phyloP scores from a whole-genome alignment of 2,329 filamentous ascomycete genomes.

The Fusarium tanahbumbuense region DNA sequence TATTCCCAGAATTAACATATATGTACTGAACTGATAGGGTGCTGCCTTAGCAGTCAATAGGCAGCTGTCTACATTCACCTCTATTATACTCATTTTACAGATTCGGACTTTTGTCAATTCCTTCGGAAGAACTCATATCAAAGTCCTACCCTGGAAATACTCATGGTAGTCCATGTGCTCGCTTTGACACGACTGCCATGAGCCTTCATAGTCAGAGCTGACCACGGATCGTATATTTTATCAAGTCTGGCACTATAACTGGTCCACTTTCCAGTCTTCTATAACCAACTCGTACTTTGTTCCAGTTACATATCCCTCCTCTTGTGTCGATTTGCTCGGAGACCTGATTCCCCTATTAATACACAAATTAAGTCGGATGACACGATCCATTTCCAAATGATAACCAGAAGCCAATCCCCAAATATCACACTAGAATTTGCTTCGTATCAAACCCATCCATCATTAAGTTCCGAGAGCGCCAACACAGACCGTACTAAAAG shows the following conservation, averaged over 20 bases:
- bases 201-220: not conserved
- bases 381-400: slow-evolving; percentile 17
- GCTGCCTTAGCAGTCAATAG: not conserved
- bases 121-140: not conserved
- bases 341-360: slow-evolving; percentile 28
- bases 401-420: slow-evolving; percentile 47
- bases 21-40: not conserved
- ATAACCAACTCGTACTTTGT: slow-evolving; percentile 7
- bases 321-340: slow-evolving; percentile 24
- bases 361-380: slow-evolving; percentile 1
- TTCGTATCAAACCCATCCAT: slow-evolving; percentile 33
- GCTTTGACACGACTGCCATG: not conserved
- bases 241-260: not conserved
- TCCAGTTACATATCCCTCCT: slow-evolving; percentile 26
- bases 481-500: slow-evolving; percentile 33
- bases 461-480: slow-evolving; percentile 36
- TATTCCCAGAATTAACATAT: slow-evolving; percentile 13
- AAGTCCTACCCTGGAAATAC: not conserved
- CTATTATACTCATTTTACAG: not conserved
- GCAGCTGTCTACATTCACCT: not conserved
- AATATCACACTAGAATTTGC: slow-evolving; percentile 47
- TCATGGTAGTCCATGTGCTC: not conserved
- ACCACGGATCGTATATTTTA: not conserved
- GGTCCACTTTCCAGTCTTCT: not conserved
- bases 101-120: not conserved